Percentiles rank a stretch among this genome's conserved stretches.
Conservation (phyloP, 2,329 filamentous ascomycete genomes). For the Xylariaceae sp. region DNA sequence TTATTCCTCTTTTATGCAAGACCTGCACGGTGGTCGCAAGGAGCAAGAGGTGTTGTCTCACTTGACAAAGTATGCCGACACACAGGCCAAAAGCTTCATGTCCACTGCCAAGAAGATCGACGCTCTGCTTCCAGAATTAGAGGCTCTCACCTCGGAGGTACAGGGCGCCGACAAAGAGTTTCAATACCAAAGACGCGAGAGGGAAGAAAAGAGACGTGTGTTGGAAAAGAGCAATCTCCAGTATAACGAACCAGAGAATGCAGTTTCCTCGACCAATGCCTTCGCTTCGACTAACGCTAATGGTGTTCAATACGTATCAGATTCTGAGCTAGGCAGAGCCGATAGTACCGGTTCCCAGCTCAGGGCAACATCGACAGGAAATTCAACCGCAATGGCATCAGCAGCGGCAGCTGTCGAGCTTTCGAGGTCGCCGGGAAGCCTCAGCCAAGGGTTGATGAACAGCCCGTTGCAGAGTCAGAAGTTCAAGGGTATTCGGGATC, state of each 20-base stretch:
- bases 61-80: constrained; percentile 88
- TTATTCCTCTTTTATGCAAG: constrained; percentile 98
- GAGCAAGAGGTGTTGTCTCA: constrained; percentile 96
- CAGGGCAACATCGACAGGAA: constrained; percentile 47
- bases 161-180: constrained; percentile 93
- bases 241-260: constrained; percentile 66
- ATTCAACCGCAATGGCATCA: constrained; percentile 31
- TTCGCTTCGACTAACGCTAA: constrained; percentile 38
- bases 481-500: constrained; percentile 88
- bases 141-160: constrained; percentile 86
- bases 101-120: constrained; percentile 83
- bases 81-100: constrained; percentile 80
- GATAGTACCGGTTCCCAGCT: constrained; percentile 72
- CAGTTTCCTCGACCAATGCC: constrained; percentile 37
- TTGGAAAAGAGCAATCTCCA: constrained; percentile 82
- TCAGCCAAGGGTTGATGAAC: constrained; percentile 41
- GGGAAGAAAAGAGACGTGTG: constrained; percentile 87
- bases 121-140: constrained; percentile 78
- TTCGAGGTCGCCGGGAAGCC: constrained; percentile 55
- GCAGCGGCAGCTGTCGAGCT: constrained; percentile 39
- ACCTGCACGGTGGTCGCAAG: constrained; percentile 97
- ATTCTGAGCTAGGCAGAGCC: constrained; percentile 66
- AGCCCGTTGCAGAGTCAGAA: constrained; percentile 54
- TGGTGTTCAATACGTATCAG: constrained; percentile 51
- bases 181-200: constrained; percentile 88